Conservation (phyloP, 345 rosid genomes). For the Kernera saxatilis region DNA sequence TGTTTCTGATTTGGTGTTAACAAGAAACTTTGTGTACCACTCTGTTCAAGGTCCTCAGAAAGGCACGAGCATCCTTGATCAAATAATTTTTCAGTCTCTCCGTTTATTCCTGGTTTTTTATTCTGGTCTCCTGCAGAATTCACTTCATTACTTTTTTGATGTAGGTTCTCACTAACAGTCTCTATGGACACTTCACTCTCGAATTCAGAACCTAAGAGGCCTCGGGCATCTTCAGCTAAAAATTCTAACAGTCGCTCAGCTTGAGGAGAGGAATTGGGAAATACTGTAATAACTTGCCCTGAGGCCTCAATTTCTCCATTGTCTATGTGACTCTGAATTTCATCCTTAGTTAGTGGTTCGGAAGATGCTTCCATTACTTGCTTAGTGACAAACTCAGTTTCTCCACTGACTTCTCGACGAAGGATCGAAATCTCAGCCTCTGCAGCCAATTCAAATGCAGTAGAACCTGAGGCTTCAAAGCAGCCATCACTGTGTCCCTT, state of each 20-base stretch:
- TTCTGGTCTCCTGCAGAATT: constrained; percentile 1
- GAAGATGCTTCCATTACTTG: constrained; percentile 8
- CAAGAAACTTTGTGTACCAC: constrained; percentile 8
- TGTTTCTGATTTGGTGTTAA: background rate
- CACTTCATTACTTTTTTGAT: constrained; percentile 1
- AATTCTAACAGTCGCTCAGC: background rate
- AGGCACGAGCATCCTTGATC: background rate
- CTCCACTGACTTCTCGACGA: background rate
- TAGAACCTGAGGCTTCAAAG: constrained; percentile 6
- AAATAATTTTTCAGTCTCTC: background rate
- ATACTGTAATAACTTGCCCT: background rate
- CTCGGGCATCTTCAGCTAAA: background rate
- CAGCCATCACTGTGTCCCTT: constrained; percentile 12
- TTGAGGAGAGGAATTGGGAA: constrained; percentile 1
- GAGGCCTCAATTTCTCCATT: constrained; percentile 13
- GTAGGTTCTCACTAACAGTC: background rate
- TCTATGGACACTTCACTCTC: constrained; percentile 11
- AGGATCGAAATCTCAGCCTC: constrained; percentile 2
- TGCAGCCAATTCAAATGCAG: constrained; percentile 10
- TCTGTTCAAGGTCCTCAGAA: constrained; percentile 18
- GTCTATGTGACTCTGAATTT: background rate
- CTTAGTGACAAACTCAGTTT: background rate
- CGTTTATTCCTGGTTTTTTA: background rate
- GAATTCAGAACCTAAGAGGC: background rate
- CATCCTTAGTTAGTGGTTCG: background rate